Conservation (phyloP, 495 filamentous ascomycete genomes). For the Penicillium salamii region DNA sequence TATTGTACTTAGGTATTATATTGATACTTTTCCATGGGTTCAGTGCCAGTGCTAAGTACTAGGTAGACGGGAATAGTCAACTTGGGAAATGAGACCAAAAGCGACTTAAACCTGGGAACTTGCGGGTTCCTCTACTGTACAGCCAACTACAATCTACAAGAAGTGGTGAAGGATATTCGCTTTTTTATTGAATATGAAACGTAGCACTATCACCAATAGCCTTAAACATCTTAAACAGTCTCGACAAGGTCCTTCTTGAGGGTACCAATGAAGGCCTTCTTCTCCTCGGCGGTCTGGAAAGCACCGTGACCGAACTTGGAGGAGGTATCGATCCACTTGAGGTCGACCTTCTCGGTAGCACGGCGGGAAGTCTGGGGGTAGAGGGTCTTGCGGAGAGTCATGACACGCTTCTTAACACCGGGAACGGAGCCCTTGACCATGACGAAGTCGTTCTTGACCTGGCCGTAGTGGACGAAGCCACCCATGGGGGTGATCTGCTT, state of each 20-base stretch:
- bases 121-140: no score
- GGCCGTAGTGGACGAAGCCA: slow-evolving; percentile 98
- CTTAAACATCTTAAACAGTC: slow-evolving; percentile 64
- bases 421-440: slow-evolving; percentile 97
- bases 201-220: slow-evolving; percentile 36
- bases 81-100: no score
- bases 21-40: no score
- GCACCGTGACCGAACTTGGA: slow-evolving; percentile 99
- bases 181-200: slow-evolving; percentile 50
- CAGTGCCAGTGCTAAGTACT: no score
- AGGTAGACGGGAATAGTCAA: no score
- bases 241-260: slow-evolving; percentile 96
- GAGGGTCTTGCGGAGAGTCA: slow-evolving; percentile 99
- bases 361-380: slow-evolving; percentile 94
- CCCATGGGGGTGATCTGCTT: slow-evolving; percentile 98
- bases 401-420: slow-evolving; percentile 98
- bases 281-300: slow-evolving; percentile 97
- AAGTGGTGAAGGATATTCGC: slow-evolving; percentile 39
- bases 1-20: no score
- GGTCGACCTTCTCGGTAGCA: slow-evolving; percentile 96
- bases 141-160: slow-evolving; percentile 9
- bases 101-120: no score
- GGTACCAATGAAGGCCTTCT: slow-evolving; percentile 93
- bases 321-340: slow-evolving; percentile 99
- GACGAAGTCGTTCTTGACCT: slow-evolving; percentile 99